A percentile compares a stretch with the other conserved stretches of the same genome.
Conservation (phyloP, 148 eudicot genomes). For the Rhododendron kiyosumense region DNA sequence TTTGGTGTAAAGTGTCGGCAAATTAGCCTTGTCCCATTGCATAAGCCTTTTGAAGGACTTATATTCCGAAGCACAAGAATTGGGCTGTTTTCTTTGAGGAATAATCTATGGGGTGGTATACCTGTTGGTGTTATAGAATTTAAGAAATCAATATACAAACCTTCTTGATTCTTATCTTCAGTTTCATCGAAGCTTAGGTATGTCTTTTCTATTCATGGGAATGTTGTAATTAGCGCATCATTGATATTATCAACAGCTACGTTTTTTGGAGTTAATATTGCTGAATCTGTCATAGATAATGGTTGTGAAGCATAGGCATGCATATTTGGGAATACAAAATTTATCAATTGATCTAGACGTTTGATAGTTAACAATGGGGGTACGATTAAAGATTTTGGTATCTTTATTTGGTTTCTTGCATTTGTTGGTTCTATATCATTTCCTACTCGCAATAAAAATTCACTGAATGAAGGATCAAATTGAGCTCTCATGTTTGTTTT, state of each 20-base stretch:
- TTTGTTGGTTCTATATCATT: not conserved
- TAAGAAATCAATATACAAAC: not conserved
- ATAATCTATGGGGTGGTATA: not conserved
- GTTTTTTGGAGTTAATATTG: not conserved
- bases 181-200: not conserved
- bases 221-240: not conserved
- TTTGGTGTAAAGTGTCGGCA: not conserved
- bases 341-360: not conserved
- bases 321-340: not conserved
- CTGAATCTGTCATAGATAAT: not conserved
- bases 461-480: not conserved
- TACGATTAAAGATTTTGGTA: too few species aligned
- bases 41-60: not conserved
- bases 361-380: too few species aligned
- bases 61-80: not conserved
- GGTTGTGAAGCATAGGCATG: not conserved
- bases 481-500: not conserved
- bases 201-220: not conserved
- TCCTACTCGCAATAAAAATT: not conserved
- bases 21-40: not conserved
- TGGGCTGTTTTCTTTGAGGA: not conserved
- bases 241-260: not conserved
- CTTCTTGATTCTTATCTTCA: not conserved
- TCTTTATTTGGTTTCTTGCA: too few species aligned
- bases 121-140: not conserved